Evolutionary conservation across 352 stramenopile genomes (phyloP).

Genomic region (Globisporangium spiculum): DNA sequence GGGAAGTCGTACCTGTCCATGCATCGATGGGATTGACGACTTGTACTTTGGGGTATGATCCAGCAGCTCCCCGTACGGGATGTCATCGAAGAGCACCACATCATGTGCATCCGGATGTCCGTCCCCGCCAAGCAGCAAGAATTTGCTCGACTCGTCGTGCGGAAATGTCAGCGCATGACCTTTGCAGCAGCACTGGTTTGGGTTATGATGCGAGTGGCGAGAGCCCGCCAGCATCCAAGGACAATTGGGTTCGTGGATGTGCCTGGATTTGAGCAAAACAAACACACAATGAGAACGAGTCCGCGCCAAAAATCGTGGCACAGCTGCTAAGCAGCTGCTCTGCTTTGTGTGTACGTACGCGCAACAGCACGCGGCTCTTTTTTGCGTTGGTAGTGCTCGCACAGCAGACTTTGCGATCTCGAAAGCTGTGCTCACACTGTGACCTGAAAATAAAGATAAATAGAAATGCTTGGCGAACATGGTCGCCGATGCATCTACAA

Average conservation of each 20-base stretch:
- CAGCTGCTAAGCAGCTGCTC: too few relatives aligned
- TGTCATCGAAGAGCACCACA: constrained; percentile 68
- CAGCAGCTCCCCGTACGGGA: constrained; percentile 50
- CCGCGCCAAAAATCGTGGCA: not conserved
- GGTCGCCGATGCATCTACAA: constrained; percentile 68
- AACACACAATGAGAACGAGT: not conserved
- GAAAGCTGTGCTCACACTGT: constrained; percentile 69
- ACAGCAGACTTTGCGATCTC: constrained; percentile 75
- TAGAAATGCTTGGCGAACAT: constrained; percentile 89
- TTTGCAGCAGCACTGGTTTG: constrained; percentile 76
- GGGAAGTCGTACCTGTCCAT: constrained; percentile 42
- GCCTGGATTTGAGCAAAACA: constrained; percentile 23
- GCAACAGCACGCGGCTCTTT: constrained; percentile 70
- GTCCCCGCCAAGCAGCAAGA: constrained; percentile 53
- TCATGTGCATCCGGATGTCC: constrained; percentile 41
- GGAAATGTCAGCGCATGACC: constrained; percentile 58
- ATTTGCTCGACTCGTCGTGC: constrained; percentile 84
- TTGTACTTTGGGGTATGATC: constrained; percentile 70
- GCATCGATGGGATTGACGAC: constrained; percentile 79
- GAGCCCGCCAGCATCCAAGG: constrained; percentile 64
- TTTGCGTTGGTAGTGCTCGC: constrained; percentile 54
- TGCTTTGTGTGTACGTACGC: constrained; percentile 40
- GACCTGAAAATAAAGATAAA: constrained; percentile 67
- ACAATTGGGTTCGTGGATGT: constrained; percentile 71
- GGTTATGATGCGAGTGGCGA: constrained; percentile 63